Evolutionary conservation across 257 asterid species (phyloP).

Genomic region (Prunella vulgaris): DNA sequence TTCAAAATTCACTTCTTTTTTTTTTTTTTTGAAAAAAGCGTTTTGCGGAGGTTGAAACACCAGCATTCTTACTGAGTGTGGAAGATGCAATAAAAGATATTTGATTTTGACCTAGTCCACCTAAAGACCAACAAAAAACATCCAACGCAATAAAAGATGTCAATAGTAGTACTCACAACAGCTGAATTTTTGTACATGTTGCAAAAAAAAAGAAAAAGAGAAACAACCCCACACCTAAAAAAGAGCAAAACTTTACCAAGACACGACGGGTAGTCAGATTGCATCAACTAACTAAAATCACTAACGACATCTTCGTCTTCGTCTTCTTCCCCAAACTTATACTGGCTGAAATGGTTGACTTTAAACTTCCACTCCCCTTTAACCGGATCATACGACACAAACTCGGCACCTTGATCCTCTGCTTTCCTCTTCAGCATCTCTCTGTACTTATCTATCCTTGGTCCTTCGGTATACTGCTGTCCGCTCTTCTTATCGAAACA

Average conservation of each 20-base stretch:
- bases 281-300: neutral
- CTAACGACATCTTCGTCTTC: neutral
- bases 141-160: neutral
- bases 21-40: no score
- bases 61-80: neutral
- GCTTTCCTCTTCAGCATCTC: constrained; percentile 63
- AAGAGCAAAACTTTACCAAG: neutral
- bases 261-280: neutral
- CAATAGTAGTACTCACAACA: neutral
- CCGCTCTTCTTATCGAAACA: constrained; percentile 62
- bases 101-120: neutral
- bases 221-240: neutral
- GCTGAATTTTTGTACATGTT: constrained; percentile 15
- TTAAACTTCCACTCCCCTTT: constrained; percentile 80
- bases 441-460: constrained; percentile 52
- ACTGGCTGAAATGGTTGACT: constrained; percentile 60
- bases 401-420: constrained; percentile 69
- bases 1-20: no score
- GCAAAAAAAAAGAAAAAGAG: no score
- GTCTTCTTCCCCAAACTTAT: constrained; percentile 41
- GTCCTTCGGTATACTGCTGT: constrained; percentile 51
- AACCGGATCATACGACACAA: constrained; percentile 63
- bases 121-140: neutral
- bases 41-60: no score
- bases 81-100: neutral